A percentile compares a stretch with the other conserved stretches of the same genome.
Conservation (phyloP, 306 rosid genomes). For the Cucurbita argyrosperma region DNA sequence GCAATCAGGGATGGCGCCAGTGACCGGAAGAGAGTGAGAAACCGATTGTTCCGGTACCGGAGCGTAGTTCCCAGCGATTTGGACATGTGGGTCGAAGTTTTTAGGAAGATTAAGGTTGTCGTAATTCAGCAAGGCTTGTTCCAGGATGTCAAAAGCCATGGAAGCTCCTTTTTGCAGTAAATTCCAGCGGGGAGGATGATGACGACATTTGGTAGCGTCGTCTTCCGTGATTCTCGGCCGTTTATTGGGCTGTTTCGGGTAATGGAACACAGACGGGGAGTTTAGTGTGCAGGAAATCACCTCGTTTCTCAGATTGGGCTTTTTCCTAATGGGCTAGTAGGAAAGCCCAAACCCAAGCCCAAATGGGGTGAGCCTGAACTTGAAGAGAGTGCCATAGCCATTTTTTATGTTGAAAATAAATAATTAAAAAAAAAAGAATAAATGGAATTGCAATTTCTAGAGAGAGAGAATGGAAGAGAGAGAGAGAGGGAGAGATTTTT, state of each 20-base stretch:
- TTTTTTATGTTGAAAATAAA: not conserved
- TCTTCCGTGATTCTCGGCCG: not conserved
- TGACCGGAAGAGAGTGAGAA: not conserved
- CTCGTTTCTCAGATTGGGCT: not conserved
- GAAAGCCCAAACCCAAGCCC: not conserved
- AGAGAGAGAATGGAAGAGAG: not conserved
- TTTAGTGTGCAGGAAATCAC: not conserved
- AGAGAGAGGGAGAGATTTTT: not conserved
- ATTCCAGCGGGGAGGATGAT: not conserved
- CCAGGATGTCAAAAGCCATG: not conserved
- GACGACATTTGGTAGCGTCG: not conserved
- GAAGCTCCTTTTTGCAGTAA: not conserved
- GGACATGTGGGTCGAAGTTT: not conserved
- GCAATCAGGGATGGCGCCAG: not conserved
- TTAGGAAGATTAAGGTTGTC: not conserved
- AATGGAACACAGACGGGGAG: not conserved
- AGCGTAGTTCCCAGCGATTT: slow-evolving; percentile 2
- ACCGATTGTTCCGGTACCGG: slow-evolving; percentile 1
- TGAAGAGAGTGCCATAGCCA: not conserved
- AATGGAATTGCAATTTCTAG: not conserved
- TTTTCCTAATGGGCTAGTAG: not conserved
- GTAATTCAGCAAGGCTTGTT: not conserved
- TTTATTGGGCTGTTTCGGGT: not conserved
- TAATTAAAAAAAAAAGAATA: not conserved
- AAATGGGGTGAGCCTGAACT: not conserved